A percentile compares a stretch with the other conserved stretches of the same genome.
Conservation (phyloP, 495 filamentous ascomycete species). For the Haplographium delicatum region DNA sequence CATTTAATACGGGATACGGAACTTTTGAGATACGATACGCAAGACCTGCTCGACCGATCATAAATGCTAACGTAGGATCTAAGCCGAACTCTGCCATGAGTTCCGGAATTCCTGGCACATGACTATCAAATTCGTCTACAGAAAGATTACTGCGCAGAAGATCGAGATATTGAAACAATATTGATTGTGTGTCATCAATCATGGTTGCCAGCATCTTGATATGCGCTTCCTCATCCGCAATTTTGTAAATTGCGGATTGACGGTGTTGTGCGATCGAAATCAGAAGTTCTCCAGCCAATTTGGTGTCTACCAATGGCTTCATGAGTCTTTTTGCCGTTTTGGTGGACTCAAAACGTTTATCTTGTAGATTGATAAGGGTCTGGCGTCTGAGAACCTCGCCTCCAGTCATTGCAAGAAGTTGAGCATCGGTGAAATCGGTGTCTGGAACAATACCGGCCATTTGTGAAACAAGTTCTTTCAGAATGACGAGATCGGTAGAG, state of each 20-base stretch:
- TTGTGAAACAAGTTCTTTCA: constrained; percentile 79
- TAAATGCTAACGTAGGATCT: constrained; percentile 78
- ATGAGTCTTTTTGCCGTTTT: constrained; percentile 70
- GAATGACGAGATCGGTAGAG: constrained; percentile 78
- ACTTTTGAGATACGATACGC: constrained; percentile 42
- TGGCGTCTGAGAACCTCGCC: constrained; percentile 73
- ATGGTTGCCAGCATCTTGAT: constrained; percentile 79
- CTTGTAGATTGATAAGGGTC: constrained; percentile 69
- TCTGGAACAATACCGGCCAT: constrained; percentile 92
- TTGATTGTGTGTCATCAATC: constrained; percentile 81
- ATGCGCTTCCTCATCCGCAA: constrained; percentile 60
- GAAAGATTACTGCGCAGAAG: constrained; percentile 75
- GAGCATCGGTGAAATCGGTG: constrained; percentile 76
- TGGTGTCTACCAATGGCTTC: constrained; percentile 64
- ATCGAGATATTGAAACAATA: constrained; percentile 84
- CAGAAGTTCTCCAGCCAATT: constrained; percentile 71
- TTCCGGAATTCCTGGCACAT: constrained; percentile 68
- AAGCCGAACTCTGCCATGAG: constrained; percentile 78
- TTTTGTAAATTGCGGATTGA: constrained; percentile 68
- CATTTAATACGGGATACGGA: constrained; percentile 2
- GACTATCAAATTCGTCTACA: constrained; percentile 69
- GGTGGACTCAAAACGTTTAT: constrained; percentile 67
- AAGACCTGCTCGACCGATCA: constrained; percentile 72
- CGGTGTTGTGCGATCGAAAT: constrained; percentile 87
- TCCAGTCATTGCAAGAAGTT: constrained; percentile 80